Evolutionary conservation across 306 rosid genomes (phyloP).

Genomic region (Herpetospermum pedunculosum): DNA sequence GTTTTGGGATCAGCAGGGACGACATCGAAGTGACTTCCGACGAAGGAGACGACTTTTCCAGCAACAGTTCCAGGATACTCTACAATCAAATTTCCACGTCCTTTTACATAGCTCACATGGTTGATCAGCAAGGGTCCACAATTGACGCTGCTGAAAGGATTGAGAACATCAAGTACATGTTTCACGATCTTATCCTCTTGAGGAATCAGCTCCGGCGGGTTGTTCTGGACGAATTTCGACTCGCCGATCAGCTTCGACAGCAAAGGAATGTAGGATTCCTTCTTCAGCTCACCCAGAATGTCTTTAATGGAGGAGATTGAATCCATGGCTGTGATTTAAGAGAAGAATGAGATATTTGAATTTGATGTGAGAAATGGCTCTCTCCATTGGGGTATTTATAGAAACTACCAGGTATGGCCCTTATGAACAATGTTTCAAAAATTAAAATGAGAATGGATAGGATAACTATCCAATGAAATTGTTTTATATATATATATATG

Average conservation of each 20-base stretch:
- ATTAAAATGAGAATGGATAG: too few relatives aligned
- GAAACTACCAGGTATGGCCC: too few relatives aligned
- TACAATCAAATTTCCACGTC: constrained; percentile 65
- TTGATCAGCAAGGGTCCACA: constrained; percentile 41
- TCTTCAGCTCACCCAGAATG: constrained; percentile 41
- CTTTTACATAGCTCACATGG: constrained; percentile 51
- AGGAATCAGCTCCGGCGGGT: constrained; percentile 70
- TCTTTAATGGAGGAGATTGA: constrained; percentile 22
- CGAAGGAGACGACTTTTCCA: constrained; percentile 56
- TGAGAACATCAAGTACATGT: constrained; percentile 51
- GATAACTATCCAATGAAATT: too few relatives aligned
- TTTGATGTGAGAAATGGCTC: too few relatives aligned
- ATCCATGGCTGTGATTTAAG: constrained; percentile 52
- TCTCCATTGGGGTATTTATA: too few relatives aligned
- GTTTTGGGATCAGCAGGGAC: constrained; percentile 79
- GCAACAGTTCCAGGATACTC: constrained; percentile 76
- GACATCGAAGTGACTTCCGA: constrained; percentile 88
- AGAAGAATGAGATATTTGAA: too few relatives aligned
- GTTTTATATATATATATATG: too few relatives aligned
- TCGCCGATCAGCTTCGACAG: constrained; percentile 65
- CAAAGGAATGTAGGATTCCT: constrained; percentile 49
- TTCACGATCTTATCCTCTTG: constrained; percentile 60
- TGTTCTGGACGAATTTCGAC: constrained; percentile 76
- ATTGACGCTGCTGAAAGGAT: constrained; percentile 64
- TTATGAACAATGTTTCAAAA: too few relatives aligned